phyloP scores from a whole-genome alignment of 2,329 filamentous ascomycete species.

The Ascochyta koolunga region DNA sequence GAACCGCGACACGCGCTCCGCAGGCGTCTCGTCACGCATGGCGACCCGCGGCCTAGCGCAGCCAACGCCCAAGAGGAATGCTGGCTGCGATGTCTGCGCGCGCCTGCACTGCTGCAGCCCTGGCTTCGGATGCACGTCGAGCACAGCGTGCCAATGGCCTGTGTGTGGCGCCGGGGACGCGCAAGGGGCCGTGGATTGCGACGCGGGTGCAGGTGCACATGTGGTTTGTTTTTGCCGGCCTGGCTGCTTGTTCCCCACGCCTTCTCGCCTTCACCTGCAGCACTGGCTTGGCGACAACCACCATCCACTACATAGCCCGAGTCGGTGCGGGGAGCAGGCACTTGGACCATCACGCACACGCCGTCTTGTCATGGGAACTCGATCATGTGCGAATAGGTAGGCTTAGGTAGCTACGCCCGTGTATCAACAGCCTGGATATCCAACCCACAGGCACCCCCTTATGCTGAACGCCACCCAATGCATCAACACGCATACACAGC shows the following conservation, averaged over 20 bases:
- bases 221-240: constrained; percentile 4
- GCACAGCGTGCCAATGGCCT: constrained; percentile 7
- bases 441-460: too few relatives aligned
- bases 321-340: too few relatives aligned
- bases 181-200: not conserved
- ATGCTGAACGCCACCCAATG: too few relatives aligned
- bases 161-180: not conserved
- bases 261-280: not conserved
- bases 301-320: too few relatives aligned
- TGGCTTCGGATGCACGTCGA: not conserved
- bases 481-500: too few relatives aligned
- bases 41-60: not conserved
- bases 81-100: not conserved
- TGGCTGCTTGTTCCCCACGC: not conserved
- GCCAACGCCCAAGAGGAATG: not conserved
- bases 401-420: too few relatives aligned
- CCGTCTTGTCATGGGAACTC: too few relatives aligned
- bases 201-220: not conserved
- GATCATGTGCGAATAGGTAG: too few relatives aligned
- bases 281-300: not conserved
- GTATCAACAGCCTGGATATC: too few relatives aligned
- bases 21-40: constrained; percentile 26
- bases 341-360: too few relatives aligned
- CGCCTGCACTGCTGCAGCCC: not conserved
- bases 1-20: constrained; percentile 35